Evolutionary conservation across 1,139 yeast species (phyloP).

Genomic region (Sugiyamaella japonica): DNA sequence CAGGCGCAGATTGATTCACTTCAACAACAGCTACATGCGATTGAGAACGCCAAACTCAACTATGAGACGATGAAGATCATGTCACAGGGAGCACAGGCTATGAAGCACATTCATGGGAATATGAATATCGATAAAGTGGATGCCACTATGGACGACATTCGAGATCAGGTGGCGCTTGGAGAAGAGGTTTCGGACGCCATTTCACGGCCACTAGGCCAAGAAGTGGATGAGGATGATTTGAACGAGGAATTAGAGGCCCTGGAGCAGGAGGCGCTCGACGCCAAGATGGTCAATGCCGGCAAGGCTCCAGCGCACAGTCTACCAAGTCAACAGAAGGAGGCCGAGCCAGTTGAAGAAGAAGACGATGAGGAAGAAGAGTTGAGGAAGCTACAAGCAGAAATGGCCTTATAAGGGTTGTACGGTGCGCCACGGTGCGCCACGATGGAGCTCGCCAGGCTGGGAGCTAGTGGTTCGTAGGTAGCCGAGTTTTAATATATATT

Average conservation of each 20-base stretch:
- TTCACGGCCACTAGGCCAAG: slow-evolving; percentile 84
- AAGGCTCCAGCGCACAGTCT: slow-evolving; percentile 43
- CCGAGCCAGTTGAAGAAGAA: slow-evolving; percentile 45
- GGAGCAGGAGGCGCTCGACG: slow-evolving; percentile 76
- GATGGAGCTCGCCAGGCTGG: too few species aligned
- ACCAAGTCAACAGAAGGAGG: slow-evolving; percentile 34
- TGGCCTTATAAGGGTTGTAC: slow-evolving; percentile 63
- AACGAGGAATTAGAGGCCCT: slow-evolving; percentile 91
- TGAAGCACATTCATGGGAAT: slow-evolving; percentile 95
- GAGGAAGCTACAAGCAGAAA: slow-evolving; percentile 86
- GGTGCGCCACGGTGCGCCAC: too few species aligned
- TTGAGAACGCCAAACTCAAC: slow-evolving; percentile 93
- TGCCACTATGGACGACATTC: slow-evolving; percentile 96
- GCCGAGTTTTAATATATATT: slow-evolving; percentile 7
- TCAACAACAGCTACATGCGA: slow-evolving; percentile 85
- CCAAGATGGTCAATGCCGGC: slow-evolving; percentile 54
- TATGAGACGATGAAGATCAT: slow-evolving; percentile 97
- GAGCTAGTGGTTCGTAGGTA: too few species aligned
- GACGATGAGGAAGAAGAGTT: slow-evolving; percentile 92
- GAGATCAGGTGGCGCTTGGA: slow-evolving; percentile 93
- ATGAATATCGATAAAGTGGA: slow-evolving; percentile 96
- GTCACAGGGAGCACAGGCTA: slow-evolving; percentile 96
- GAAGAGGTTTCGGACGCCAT: slow-evolving; percentile 97
- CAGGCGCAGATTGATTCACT: slow-evolving; percentile 87
- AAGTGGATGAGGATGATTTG: slow-evolving; percentile 76